These are phyloP conservation scores for Bipolaris zeicola DNA, from an alignment of 2,329 filamentous ascomycete genomes.

Conservation along the genomic window DNA sequence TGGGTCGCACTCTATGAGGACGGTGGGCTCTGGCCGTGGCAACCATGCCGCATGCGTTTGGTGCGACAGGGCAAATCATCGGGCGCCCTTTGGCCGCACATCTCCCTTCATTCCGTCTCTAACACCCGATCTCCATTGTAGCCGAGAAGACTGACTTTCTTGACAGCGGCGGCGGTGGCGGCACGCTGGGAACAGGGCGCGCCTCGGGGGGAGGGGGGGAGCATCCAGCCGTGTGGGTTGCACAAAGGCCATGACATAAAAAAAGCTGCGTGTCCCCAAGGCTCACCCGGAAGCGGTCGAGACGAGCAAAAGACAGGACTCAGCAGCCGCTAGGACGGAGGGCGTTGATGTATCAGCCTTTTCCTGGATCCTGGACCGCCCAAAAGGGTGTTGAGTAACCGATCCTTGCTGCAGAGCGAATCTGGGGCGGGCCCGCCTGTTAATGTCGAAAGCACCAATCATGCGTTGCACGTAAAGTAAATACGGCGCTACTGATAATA, in stretches of 20 bases:
- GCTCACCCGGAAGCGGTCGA: background rate
- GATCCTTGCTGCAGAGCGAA: conserved; percentile 26
- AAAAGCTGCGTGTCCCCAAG: conserved; percentile 5
- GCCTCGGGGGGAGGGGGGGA: background rate
- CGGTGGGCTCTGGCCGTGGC: background rate
- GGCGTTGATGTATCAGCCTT: conserved; percentile 25
- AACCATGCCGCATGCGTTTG: conserved; percentile 8
- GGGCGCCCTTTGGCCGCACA: conserved; percentile 4
- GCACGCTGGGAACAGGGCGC: background rate
- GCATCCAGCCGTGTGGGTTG: background rate
- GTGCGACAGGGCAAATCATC: conserved; percentile 11
- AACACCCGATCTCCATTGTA: conserved; percentile 1
- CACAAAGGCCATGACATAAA: background rate
- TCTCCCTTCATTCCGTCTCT: conserved; percentile 17
- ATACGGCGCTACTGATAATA: conserved; percentile 9
- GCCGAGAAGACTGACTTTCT: background rate
- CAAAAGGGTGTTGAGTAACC: conserved; percentile 24
- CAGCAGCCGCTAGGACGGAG: conserved; percentile 21
- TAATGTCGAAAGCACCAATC: conserved; percentile 28
- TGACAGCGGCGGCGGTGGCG: background rate
- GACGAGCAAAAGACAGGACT: conserved; percentile 6
- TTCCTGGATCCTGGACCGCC: conserved; percentile 21
- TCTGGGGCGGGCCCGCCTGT: conserved; percentile 22
- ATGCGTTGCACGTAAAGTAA: conserved; percentile 1
- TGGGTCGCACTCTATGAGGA: conserved; percentile 16